Conservation (phyloP, 192 early-diverging fungal species). For the Coemansia erecta region DNA sequence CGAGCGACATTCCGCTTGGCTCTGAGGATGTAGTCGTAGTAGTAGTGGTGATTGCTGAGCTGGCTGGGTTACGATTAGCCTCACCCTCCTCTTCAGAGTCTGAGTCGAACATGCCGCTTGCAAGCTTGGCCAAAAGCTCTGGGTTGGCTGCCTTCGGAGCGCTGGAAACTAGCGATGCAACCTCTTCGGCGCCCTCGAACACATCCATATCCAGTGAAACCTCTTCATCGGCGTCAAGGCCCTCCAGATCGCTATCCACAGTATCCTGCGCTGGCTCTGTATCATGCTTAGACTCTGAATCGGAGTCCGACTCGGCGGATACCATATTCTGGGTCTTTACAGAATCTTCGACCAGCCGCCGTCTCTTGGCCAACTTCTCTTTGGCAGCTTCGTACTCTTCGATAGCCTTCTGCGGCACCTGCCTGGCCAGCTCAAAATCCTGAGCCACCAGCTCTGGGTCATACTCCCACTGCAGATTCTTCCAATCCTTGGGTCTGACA, state of each 20-base stretch:
- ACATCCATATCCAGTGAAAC: constrained; percentile 9
- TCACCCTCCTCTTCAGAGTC: constrained; percentile 22
- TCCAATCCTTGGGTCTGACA: constrained; percentile 16
- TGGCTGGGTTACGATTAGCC: no score
- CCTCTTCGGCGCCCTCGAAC: constrained; percentile 39
- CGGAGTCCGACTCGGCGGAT: no score
- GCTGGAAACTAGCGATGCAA: constrained; percentile 25
- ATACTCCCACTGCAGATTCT: constrained; percentile 48
- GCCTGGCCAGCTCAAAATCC: constrained; percentile 26
- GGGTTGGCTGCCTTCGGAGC: constrained; percentile 10
- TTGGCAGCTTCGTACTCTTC: constrained; percentile 5
- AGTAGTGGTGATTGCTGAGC: not conserved
- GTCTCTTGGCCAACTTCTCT: constrained; percentile 12
- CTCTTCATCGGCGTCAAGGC: constrained; percentile 19
- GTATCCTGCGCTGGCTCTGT: constrained; percentile 1
- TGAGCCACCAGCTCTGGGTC: constrained; percentile 7
- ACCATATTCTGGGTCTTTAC: not conserved
- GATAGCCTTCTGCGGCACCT: constrained; percentile 15
- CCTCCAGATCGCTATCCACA: constrained; percentile 22
- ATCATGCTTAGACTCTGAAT: no score
- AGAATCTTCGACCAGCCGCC: constrained; percentile 12
- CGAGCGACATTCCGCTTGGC: constrained; percentile 6
- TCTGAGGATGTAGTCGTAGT: not conserved
- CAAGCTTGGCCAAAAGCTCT: constrained; percentile 43
- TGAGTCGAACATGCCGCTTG: constrained; percentile 43